These are phyloP conservation scores for Arthrobotrys megalospora DNA, from an alignment of 2,329 filamentous ascomycete genomes.

Conservation along the genomic window DNA sequence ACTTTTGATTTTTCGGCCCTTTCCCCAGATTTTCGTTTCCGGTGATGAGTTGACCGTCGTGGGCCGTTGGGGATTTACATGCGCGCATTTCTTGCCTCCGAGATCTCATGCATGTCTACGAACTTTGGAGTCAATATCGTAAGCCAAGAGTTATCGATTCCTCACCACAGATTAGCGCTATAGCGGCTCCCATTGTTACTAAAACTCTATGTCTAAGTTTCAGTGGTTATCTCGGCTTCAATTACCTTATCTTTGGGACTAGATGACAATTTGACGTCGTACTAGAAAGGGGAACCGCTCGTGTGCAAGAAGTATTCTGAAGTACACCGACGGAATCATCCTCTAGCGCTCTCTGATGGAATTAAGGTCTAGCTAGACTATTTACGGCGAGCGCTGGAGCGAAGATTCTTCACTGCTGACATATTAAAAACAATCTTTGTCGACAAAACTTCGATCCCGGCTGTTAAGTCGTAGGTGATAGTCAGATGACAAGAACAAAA, in stretches of 20 bases:
- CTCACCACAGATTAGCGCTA: background rate
- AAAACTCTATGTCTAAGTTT: background rate
- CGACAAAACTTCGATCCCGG: conserved; percentile 1
- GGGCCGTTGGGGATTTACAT: background rate
- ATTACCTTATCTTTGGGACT: background rate
- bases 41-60: conserved; percentile 20
- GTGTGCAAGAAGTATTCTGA: background rate
- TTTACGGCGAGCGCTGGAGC: background rate
- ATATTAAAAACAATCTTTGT: background rate
- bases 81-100: conserved; percentile 7
- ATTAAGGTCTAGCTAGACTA: background rate
- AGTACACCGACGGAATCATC: background rate
- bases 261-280: background rate
- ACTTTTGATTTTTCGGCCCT: background rate
- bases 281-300: conserved; percentile 13
- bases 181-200: background rate
- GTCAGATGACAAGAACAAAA: conserved; percentile 25
- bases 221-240: background rate
- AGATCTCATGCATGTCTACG: conserved; percentile 19
- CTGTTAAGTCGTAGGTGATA: conserved; percentile 2
- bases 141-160: conserved; percentile 16
- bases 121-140: conserved; percentile 17
- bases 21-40: conserved; percentile 32
- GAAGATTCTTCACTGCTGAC: background rate
- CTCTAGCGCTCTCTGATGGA: background rate